Evolutionary conservation across 768 basidiomycete genomes (phyloP), one percentile per base, ranked within the genome.

Genomic region (Trametes villosa): DNA sequence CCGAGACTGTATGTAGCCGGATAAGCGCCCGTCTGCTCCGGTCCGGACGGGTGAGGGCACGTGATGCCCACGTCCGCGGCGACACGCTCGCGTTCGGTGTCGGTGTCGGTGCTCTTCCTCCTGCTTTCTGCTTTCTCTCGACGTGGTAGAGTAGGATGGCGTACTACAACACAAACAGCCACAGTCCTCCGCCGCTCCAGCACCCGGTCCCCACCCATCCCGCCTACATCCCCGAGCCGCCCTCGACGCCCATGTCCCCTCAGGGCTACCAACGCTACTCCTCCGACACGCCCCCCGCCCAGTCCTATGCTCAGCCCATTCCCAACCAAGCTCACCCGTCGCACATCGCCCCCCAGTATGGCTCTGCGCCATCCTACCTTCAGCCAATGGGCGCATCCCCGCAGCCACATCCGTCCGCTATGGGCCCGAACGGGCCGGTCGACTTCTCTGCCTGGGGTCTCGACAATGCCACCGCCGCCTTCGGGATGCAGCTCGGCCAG

Each of bases 401-500:
- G 67, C 75, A 73, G 58, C 69, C 72, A 46, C 74, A 74, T 66
- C 73, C 70, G 69, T 71, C 77, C 58, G 74, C 75, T 36, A 71
- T 74, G 57, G 68, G 75, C 31, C 77, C 73, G 31, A 72, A 65
- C 38, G 74, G 65, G 33, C 73, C 72, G 3, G 63, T 78, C 9
- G 78, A 87, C 69, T 89, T 89, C 65, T 81, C 80, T 11, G 86
- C 88, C 15, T 92, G 90, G 90, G 91, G 92, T 0, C 82, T 98
- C 75, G 89, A 97, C 73, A 92, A 92, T 68, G 87, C 94, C 11
- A 98, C 97, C 2, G 92, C 97, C 0, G 91, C 96, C 73, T 88
- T 99, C 71, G 94, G 96, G 22, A 92, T 98, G 85, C 96, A 98
- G 73, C 85, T 98, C 30, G 96, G 96, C 4, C 87, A 87, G 64